Evolutionary conservation across 306 rosid species (phyloP), one percentile per base, ranked within the genome.

Genomic region (Oemleria cerasiformis): DNA sequence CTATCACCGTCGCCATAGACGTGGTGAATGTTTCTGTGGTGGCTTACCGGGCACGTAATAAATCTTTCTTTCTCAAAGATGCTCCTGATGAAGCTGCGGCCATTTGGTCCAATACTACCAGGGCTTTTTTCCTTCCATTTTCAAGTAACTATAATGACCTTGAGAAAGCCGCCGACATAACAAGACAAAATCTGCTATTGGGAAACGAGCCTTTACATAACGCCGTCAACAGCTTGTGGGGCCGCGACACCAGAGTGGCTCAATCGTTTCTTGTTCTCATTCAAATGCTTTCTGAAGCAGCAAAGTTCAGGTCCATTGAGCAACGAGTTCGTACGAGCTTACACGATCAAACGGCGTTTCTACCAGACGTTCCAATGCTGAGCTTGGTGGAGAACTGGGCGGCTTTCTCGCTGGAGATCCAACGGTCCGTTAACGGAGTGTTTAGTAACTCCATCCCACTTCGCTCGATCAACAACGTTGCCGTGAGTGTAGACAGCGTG

Each of bases 331-430:
- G 19, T n/a, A 30, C 14, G 3, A 48, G 57, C 21, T 3, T 67
- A 15, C 12, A 1, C 1, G 4, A 47, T 9, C 15, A 45, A 47
- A 14, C 21, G 4, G 4, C 5, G 11, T 67, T 67, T 41, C 25
- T 19, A 23, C 58, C 71, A 7, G 14, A 36, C 59, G 43, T 9
- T 2, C 41, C 71, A 0, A 21, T 49, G 15, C 14, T 67, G 44
- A 67, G 72, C 58, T 30, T 67, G 54, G 72, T 21, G 30, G 57
- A 67, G 21, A 16, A 67, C 30, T 67, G 59, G 72, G 19, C 57
- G 0, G 45, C 50, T 17, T 15, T 67, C 39, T 67, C 72, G 0
- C 21, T 21, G 40, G 25, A 67, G 48, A 23, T 48, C 3, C 72
- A 67, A 51, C 57, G 7, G 8, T 16, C 57, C 17, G 8, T 51